These are phyloP conservation scores for Candida sojae DNA, from an alignment of 1,139 yeast species.

Conservation along the genomic window DNA sequence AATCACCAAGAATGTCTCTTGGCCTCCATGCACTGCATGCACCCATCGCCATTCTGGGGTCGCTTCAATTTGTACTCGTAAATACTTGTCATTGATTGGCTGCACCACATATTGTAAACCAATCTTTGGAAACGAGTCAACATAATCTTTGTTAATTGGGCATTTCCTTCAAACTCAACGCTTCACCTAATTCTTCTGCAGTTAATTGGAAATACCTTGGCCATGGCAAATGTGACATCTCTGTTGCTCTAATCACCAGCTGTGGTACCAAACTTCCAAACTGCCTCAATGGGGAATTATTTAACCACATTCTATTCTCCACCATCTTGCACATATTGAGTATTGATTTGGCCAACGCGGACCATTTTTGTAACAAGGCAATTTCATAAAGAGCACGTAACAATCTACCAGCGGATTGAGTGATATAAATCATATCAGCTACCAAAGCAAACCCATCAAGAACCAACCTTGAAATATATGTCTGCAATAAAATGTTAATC, in stretches of 20 bases:
- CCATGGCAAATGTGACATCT: conserved; percentile 85
- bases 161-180: conserved; percentile 70
- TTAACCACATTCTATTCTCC: conserved; percentile 79
- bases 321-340: conserved; percentile 78
- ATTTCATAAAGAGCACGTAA: conserved; percentile 85
- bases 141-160: conserved; percentile 58
- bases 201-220: conserved; percentile 67
- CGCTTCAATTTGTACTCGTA: conserved; percentile 67
- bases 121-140: conserved; percentile 74
- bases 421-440: conserved; percentile 91
- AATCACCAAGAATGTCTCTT: conserved; percentile 66
- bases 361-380: conserved; percentile 71
- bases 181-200: conserved; percentile 79
- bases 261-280: conserved; percentile 63
- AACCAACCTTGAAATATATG: conserved; percentile 73
- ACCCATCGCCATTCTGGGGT: conserved; percentile 83
- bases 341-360: conserved; percentile 57
- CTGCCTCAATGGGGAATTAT: conserved; percentile 86
- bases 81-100: conserved; percentile 71
- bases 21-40: conserved; percentile 55
- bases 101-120: conserved; percentile 61
- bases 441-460: conserved; percentile 89
- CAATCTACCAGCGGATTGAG: conserved; percentile 91
- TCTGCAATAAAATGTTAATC: conserved; percentile 76
- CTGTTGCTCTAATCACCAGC: conserved; percentile 73